Base-by-base conservation (phyloP, 495 filamentous ascomycete species). In the Thozetella sp. region DNA sequence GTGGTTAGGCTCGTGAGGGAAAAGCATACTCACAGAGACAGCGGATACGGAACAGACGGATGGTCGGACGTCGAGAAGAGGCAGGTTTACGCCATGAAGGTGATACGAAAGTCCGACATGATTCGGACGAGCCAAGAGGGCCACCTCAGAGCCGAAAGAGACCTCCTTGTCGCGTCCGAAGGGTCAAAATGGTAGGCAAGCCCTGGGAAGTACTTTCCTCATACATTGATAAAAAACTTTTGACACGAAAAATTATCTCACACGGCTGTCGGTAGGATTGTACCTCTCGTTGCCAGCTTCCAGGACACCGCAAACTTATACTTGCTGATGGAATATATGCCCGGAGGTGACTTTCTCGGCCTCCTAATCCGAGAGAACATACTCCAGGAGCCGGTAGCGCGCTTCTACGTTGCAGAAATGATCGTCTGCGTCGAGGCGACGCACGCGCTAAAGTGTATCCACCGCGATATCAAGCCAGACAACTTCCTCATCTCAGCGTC, bases 261-360 rank as follows among this genome's bases (percentile, higher is more conserved):
- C n/a, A n/a, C n/a, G n/a, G n/a, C n/a, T n/a, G n/a, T n/a, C n/a
- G n/a, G 1, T 37, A 84, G 81, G 82, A 87, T 97, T 46, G 91
- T 98, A 23, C 90, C 93, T 17, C 81, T 98, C 34, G 84, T 97
- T 58, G 83, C 90, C 52, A 94, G 91, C 64, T 97, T 98, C 66
- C 92, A 98, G 69, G 94, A 98, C 71, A 76, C 80, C 30, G 81
- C 82, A 19, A 90, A 92, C 65, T 78, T 98, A 24, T 97, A 97
- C 67, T 85, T 98, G 12, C 89, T 96, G 57, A 97, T 97, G 93
- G 93, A 98, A 58, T 98, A 96, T 67, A 96, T 96, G 91, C 88
- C 96, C 6, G 94, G 94, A 17, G 94, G 94, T 1, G 94, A 98
- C 68, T 97, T 98, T 63, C 80, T 98, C 2, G 90, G 90, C 1